Conservation (phyloP, 768 basidiomycete genomes). For the Boletus sp. region DNA sequence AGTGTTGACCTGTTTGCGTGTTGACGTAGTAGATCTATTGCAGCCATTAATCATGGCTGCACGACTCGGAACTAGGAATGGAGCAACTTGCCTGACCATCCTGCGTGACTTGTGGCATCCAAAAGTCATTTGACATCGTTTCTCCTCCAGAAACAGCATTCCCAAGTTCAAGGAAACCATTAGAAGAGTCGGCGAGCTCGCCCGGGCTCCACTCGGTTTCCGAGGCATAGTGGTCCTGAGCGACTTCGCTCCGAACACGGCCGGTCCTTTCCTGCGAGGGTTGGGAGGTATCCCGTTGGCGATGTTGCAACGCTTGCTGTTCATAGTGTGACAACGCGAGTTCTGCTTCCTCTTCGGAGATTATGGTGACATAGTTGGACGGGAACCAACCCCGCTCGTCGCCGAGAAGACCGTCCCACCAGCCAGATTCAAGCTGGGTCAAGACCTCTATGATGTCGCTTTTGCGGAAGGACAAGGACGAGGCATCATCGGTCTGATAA, state of each 20-base stretch:
- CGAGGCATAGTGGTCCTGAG: constrained; percentile 29
- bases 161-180: constrained; percentile 34
- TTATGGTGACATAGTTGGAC: constrained; percentile 84
- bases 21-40: constrained; percentile 94
- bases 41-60: background rate
- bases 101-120: constrained; percentile 83
- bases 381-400: constrained; percentile 97
- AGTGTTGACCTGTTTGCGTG: constrained; percentile 78
- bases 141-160: constrained; percentile 27
- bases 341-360: constrained; percentile 82
- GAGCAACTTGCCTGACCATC: constrained; percentile 71
- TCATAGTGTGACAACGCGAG: constrained; percentile 44
- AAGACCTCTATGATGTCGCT: constrained; percentile 94
- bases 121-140: constrained; percentile 68
- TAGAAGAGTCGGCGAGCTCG: constrained; percentile 35
- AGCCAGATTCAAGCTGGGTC: constrained; percentile 87
- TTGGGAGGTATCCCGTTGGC: constrained; percentile 8
- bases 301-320: constrained; percentile 14
- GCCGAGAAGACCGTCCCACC: constrained; percentile 96
- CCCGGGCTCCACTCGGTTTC: constrained; percentile 48
- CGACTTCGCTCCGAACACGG: constrained; percentile 12
- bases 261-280: constrained; percentile 13
- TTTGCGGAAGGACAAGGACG: constrained; percentile 82
- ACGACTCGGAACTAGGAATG: background rate
- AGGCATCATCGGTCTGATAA: constrained; percentile 83